Conservation (phyloP, 176 grass and related monocot species). For the Aegilops umbellulata region DNA sequence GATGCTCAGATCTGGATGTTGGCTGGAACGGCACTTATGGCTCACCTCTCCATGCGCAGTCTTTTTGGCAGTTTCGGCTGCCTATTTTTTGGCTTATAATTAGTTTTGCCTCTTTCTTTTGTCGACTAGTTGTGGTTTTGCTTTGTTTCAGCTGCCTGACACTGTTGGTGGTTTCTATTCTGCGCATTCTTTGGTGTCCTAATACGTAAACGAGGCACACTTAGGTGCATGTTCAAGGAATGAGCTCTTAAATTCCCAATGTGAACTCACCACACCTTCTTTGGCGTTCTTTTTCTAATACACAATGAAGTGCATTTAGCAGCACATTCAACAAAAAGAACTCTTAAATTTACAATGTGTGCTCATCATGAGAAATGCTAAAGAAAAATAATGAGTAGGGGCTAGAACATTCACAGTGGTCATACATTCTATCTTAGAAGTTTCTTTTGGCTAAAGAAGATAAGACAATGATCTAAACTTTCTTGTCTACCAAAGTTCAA, state of each 20-base stretch:
- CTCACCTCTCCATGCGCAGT: neutral
- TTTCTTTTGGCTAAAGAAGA: conserved; percentile 4
- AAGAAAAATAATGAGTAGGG: neutral
- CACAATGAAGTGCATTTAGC: no score
- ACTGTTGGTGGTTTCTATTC: no score
- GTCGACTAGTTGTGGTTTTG: no score
- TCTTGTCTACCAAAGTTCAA: neutral
- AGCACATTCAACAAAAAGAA: neutral
- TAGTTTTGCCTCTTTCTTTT: no score
- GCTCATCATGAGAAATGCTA: neutral
- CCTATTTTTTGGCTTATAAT: no score
- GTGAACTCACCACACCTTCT: no score
- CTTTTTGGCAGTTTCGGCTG: neutral
- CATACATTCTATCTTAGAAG: neutral
- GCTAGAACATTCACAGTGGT: neutral
- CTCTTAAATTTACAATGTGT: neutral
- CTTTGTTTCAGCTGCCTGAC: no score
- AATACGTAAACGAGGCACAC: no score
- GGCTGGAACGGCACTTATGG: neutral
- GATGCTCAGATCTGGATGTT: neutral
- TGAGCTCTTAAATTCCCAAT: no score
- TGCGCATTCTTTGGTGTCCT: no score
- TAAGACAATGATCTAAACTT: neutral
- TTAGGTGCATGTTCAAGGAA: no score
- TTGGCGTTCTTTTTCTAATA: no score